These are phyloP conservation scores for Curvularia spicifera DNA, from an alignment of 2,329 filamentous ascomycete species.

Conservation along the genomic window DNA sequence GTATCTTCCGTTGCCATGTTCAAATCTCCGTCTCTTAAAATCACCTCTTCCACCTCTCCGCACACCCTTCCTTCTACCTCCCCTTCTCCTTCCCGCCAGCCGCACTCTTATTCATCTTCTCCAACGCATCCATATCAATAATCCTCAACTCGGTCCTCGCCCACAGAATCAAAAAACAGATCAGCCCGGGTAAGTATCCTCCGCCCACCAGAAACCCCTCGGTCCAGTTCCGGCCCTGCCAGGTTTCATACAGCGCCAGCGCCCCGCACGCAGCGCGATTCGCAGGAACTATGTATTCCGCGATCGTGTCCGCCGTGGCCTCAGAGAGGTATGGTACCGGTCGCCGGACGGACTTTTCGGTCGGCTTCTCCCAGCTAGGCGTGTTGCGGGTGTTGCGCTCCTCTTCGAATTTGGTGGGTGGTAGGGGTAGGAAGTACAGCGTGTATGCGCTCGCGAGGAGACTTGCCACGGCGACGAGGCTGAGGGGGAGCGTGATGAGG, in stretches of 20 bases:
- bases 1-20: constrained; percentile 1
- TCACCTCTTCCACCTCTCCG: background rate
- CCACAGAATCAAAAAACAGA: constrained; percentile 66
- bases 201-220: constrained; percentile 43
- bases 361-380: constrained; percentile 13
- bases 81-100: constrained; percentile 57
- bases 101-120: constrained; percentile 51
- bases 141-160: constrained; percentile 71
- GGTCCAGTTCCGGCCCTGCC: constrained; percentile 30
- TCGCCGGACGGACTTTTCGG: constrained; percentile 14
- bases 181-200: constrained; percentile 54
- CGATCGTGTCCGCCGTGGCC: constrained; percentile 56
- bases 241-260: constrained; percentile 55
- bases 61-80: background rate
- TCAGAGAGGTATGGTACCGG: constrained; percentile 34
- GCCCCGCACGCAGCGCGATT: constrained; percentile 63
- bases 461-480: constrained; percentile 67
- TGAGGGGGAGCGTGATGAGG: constrained; percentile 51
- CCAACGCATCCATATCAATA: constrained; percentile 72
- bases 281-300: constrained; percentile 64
- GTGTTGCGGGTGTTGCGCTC: constrained; percentile 9
- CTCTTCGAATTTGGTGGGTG: constrained; percentile 51
- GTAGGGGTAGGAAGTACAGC: constrained; percentile 62
- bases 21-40: background rate
- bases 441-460: constrained; percentile 68